Conservation (phyloP, 2,329 filamentous ascomycete genomes). For the Ceratocystis smalleyi region DNA sequence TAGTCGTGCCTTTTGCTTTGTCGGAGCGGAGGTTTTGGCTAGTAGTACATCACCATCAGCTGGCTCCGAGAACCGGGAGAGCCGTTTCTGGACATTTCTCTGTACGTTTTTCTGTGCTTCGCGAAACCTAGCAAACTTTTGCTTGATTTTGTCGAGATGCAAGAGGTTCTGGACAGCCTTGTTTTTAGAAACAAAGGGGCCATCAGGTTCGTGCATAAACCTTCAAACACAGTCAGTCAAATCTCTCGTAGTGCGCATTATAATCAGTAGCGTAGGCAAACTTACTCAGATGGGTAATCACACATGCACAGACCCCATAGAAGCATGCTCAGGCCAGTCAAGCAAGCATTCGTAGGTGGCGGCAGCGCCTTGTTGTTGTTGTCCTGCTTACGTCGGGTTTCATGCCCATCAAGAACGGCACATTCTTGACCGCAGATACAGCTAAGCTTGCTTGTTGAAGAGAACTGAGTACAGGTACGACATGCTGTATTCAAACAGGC, state of each 20-base stretch:
- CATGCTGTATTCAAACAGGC: background rate
- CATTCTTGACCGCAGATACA: background rate
- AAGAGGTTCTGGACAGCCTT: background rate
- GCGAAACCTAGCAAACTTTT: background rate
- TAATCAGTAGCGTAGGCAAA: background rate
- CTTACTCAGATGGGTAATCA: background rate
- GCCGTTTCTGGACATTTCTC: background rate
- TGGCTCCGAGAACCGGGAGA: background rate
- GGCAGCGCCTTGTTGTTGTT: background rate
- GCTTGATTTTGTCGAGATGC: background rate
- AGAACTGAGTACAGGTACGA: background rate
- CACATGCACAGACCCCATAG: conserved; percentile 1
- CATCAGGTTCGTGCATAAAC: background rate
- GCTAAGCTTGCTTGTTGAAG: background rate
- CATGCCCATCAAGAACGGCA: background rate
- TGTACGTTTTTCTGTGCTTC: background rate
- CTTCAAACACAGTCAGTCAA: background rate
- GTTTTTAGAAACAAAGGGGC: background rate
- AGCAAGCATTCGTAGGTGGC: background rate
- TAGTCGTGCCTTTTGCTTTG: background rate
- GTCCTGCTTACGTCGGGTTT: background rate
- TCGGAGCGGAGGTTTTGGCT: background rate
- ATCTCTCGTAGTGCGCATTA: background rate
- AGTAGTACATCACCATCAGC: background rate
- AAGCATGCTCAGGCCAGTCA: background rate